Evolutionary conservation across 495 filamentous ascomycete genomes (phyloP).

Genomic region (Aspergillus taichungensis): DNA sequence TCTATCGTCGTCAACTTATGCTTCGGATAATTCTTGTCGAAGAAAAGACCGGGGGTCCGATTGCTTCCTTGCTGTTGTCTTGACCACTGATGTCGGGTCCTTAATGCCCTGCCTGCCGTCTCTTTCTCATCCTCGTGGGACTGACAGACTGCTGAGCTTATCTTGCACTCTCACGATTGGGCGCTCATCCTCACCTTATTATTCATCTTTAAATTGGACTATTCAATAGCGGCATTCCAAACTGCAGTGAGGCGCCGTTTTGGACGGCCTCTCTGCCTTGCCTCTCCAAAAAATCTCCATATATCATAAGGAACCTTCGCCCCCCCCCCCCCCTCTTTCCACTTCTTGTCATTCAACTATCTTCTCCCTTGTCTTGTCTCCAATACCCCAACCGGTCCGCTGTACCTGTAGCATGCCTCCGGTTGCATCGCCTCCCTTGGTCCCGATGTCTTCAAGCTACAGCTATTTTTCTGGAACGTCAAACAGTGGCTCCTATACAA

Average conservation of each 20-base stretch:
- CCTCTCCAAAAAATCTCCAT: no score
- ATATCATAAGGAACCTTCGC: not conserved
- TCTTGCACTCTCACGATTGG: slow-evolving; percentile 11
- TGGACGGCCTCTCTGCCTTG: not conserved
- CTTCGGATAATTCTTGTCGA: no score
- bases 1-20: not conserved
- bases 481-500: slow-evolving; percentile 23
- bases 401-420: slow-evolving; percentile 24
- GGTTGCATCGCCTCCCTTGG: slow-evolving; percentile 22
- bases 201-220: not conserved
- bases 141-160: slow-evolving; percentile 10
- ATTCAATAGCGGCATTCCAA: slow-evolving; percentile 1
- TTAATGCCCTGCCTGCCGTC: slow-evolving; percentile 1
- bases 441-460: slow-evolving; percentile 26
- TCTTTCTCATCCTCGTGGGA: slow-evolving; percentile 5
- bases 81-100: slow-evolving; percentile 1
- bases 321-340: not conserved
- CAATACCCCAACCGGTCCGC: not conserved
- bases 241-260: not conserved
- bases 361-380: not conserved
- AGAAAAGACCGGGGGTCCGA: not conserved
- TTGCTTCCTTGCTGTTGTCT: not conserved
- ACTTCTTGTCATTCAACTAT: slow-evolving; percentile 1
- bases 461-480: slow-evolving; percentile 27
- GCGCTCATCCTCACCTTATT: slow-evolving; percentile 7